A percentile compares a stretch with the other conserved stretches of the same genome.
Evolutionary conservation across 495 filamentous ascomycete genomes (phyloP).

Genomic region (Sordaria brevicollis): DNA sequence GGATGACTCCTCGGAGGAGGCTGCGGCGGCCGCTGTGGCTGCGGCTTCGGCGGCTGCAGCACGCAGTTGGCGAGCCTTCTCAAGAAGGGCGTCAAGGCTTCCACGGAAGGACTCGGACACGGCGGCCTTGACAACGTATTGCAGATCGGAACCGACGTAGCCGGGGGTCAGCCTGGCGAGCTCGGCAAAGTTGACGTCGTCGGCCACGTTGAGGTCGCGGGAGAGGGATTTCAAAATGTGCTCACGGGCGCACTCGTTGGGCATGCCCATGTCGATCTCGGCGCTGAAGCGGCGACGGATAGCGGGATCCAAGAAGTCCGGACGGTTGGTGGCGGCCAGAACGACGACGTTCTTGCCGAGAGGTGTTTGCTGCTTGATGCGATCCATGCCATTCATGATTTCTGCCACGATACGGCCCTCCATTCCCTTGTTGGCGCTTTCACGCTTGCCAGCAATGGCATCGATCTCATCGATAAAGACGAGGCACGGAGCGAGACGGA

Average conservation of each 20-base stretch:
- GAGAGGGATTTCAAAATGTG: conserved; percentile 75
- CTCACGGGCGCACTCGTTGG: conserved; percentile 72
- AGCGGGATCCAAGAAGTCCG: conserved; percentile 81
- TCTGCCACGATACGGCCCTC: conserved; percentile 93
- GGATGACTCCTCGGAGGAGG: background rate
- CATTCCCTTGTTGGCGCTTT: conserved; percentile 94
- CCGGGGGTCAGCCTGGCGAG: conserved; percentile 86
- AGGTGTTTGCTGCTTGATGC: conserved; percentile 70
- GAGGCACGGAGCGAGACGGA: conserved; percentile 76
- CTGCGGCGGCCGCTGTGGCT: conserved; percentile 14
- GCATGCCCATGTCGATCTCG: conserved; percentile 93
- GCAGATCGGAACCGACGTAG: conserved; percentile 91
- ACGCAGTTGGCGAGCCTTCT: conserved; percentile 11
- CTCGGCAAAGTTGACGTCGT: conserved; percentile 65
- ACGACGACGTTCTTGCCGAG: conserved; percentile 85
- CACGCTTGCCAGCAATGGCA: conserved; percentile 86
- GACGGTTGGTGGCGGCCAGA: conserved; percentile 85
- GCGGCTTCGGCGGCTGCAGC: conserved; percentile 45
- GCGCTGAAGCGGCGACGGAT: conserved; percentile 80
- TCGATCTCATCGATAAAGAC: conserved; percentile 97
- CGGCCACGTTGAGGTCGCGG: conserved; percentile 53
- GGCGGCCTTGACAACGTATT: conserved; percentile 53
- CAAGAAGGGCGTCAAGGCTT: conserved; percentile 13
- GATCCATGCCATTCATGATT: conserved; percentile 80
- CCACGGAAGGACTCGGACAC: conserved; percentile 15